Evolutionary conservation across 73 alveolate genomes (phyloP).

Genomic region (Effrenium voratum): DNA sequence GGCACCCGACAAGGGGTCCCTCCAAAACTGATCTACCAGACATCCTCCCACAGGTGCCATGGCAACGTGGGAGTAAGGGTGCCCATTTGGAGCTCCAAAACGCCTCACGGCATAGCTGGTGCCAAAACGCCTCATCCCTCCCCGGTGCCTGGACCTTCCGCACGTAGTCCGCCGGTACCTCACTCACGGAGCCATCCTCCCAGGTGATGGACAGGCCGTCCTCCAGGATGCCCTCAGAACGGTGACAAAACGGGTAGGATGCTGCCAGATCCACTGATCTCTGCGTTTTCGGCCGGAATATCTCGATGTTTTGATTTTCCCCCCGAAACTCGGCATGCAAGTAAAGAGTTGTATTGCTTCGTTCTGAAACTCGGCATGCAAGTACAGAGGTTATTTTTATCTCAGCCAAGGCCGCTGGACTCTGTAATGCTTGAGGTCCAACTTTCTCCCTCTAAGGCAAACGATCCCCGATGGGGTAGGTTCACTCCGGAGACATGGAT

Average conservation of each 20-base stretch:
- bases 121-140: no score
- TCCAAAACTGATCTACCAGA: no score
- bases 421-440: background rate
- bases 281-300: background rate
- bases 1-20: no score
- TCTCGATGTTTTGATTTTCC: background rate
- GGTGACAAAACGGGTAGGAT: background rate
- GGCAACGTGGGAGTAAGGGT: no score
- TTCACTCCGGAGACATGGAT: background rate
- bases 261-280: background rate
- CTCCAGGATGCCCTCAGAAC: conserved; percentile 16
- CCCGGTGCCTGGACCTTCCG: no score
- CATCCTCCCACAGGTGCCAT: no score
- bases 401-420: background rate
- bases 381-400: background rate
- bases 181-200: conserved; percentile 41
- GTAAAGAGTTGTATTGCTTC: background rate
- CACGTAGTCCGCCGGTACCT: conserved; percentile 64
- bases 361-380: background rate
- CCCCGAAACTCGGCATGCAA: background rate
- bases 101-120: no score
- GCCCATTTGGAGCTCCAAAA: no score
- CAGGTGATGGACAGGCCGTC: conserved; percentile 48
- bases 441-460: background rate
- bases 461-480: background rate